Base-by-base conservation (phyloP, 2,329 filamentous ascomycete genomes). In the Sporothrix inflata region DNA sequence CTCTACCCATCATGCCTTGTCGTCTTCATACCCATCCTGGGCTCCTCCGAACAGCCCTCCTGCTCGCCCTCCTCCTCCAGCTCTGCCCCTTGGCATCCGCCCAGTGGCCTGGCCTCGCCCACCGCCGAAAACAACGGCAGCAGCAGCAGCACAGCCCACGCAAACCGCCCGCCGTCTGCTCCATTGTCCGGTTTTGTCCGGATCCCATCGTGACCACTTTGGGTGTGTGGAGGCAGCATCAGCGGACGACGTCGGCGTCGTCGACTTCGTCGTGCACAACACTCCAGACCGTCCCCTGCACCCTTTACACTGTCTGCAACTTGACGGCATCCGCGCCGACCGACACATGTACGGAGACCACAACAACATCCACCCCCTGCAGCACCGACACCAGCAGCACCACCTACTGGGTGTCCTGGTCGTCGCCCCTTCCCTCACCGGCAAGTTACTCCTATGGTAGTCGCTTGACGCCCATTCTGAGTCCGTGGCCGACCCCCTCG, bases 331-430 rank as follows among this genome's bases (percentile, higher is more conserved):
- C 63, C 6, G 63, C 67, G 9, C 21, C 67, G 21, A 47, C 38
- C 8, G 66, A 42, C 21, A 34, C 53, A 5, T 69, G 67, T 7
- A 47, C 38, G 1, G 27, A 70, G 19, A 45, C 67, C 11, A n/a
- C 45, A 11, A 53, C 65, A 19, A 24, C 38, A 12, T 11, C 69
- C 3, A 11, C 42, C 1, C 12, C 42, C 42, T 71, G 61, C 66
- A 66, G 71, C 57, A 69, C 40, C 53, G 55, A 55, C 38, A 70
- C 53, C 38, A 70, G 21, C 49, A 69, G 67, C 38, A 69, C n/a
- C 51, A 60, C 49, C 51, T 57, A 40, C 38, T 49, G 63, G 27
- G 27, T 27, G 21, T 49, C 63, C n/a, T 66, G 40, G 63, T 66
- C 63, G 24, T 66, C 63, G 16, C 45, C 63, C n/a, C 24, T 34